A percentile compares a stretch with the other conserved stretches of the same genome.
Conservation (phyloP, 1,284 basidiomycete genomes). For the Athelia sp. region DNA sequence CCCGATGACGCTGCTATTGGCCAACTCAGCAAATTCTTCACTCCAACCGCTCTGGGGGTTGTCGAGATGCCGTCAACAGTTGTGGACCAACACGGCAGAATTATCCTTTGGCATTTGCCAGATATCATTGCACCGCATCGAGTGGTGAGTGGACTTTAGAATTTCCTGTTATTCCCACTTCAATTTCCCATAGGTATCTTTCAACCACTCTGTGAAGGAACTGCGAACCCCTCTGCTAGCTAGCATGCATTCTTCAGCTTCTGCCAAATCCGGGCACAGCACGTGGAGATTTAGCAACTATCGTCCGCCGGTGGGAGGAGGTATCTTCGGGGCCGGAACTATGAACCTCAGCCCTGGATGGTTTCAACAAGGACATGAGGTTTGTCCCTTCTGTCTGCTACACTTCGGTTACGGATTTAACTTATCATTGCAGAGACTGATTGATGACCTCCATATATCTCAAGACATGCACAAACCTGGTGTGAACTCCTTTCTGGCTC, state of each 20-base stretch:
- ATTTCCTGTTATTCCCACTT: background rate
- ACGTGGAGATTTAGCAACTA: background rate
- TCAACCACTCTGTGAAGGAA: background rate
- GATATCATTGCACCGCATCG: background rate
- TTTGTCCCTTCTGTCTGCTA: background rate
- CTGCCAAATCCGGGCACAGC: background rate
- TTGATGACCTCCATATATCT: background rate
- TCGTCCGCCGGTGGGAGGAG: background rate
- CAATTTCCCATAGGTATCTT: background rate
- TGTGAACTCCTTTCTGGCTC: background rate
- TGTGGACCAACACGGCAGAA: background rate
- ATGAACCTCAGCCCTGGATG: background rate
- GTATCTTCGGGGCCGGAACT: background rate
- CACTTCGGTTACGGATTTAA: no score
- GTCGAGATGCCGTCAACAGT: background rate
- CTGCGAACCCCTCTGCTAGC: background rate
- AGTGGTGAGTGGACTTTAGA: background rate
- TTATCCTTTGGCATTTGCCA: background rate
- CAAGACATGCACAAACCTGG: background rate
- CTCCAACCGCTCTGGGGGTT: background rate
- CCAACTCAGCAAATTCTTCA: background rate
- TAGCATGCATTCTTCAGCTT: background rate
- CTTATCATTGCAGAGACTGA: background rate
- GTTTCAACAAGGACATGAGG: background rate
- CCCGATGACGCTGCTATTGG: background rate